These are phyloP conservation scores for Zanthoxylum bungeanum DNA, from an alignment of 345 rosid genomes.

Conservation along the genomic window DNA sequence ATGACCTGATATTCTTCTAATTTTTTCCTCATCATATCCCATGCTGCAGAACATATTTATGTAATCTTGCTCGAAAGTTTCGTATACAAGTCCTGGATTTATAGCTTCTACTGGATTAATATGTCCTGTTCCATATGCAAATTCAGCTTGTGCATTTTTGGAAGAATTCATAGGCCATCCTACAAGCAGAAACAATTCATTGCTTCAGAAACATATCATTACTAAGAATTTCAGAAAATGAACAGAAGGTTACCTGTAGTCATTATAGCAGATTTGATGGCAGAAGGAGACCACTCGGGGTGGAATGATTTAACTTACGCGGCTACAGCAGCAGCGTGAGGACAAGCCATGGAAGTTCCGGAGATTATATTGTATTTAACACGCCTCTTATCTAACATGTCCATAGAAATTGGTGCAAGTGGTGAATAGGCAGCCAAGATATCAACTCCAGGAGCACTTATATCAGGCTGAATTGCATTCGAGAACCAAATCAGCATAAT, in stretches of 20 bases:
- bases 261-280: constrained; percentile 61
- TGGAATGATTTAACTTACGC: constrained; percentile 41
- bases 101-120: constrained; percentile 44
- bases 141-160: constrained; percentile 27
- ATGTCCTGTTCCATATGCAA: constrained; percentile 59
- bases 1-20: constrained; percentile 29
- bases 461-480: constrained; percentile 41
- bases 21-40: constrained; percentile 17
- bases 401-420: constrained; percentile 15
- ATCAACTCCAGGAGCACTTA: constrained; percentile 44
- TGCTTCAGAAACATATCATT: background rate
- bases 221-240: background rate
- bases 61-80: constrained; percentile 28
- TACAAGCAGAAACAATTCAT: constrained; percentile 6
- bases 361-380: constrained; percentile 30
- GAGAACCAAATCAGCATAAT: background rate
- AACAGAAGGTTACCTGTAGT: constrained; percentile 47
- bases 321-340: constrained; percentile 48
- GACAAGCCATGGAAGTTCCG: constrained; percentile 62
- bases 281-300: constrained; percentile 60
- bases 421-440: constrained; percentile 43
- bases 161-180: constrained; percentile 39
- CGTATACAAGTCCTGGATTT: constrained; percentile 38
- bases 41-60: constrained; percentile 40
- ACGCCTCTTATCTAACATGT: constrained; percentile 16